Percentiles rank a stretch among this genome's conserved stretches.
Conservation (phyloP, 352 stramenopile genomes). For the Pythium pyrilobum region DNA sequence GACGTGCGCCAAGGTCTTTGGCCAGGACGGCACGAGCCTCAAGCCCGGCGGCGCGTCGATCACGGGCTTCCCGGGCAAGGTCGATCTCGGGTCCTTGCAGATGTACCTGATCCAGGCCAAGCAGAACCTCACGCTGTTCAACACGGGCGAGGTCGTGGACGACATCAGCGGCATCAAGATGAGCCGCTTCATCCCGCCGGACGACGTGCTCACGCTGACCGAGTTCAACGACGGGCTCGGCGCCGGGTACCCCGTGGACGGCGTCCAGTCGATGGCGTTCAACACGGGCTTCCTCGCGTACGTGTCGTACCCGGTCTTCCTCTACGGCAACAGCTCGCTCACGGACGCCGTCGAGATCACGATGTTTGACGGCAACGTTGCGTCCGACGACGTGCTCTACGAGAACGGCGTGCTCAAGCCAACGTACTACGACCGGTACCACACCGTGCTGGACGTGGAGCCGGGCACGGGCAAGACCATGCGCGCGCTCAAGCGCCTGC, state of each 20-base stretch:
- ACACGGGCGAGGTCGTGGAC: conserved; percentile 31
- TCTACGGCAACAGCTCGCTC: conserved; percentile 52
- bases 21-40: conserved; percentile 36
- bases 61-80: conserved; percentile 41
- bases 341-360: conserved; percentile 49
- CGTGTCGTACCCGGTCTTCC: conserved; percentile 62
- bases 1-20: conserved; percentile 48
- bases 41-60: conserved; percentile 39
- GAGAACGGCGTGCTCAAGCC: conserved; percentile 38
- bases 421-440: conserved; percentile 37
- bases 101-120: conserved; percentile 45
- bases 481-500: conserved; percentile 51
- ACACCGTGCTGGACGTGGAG: conserved; percentile 66
- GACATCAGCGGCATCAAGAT: conserved; percentile 39
- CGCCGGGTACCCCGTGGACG: conserved; percentile 51
- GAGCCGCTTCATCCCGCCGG: conserved; percentile 39
- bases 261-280: conserved; percentile 62
- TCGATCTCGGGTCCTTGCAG: conserved; percentile 21
- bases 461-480: conserved; percentile 69
- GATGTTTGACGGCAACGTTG: conserved; percentile 34
- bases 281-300: conserved; percentile 62
- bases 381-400: conserved; percentile 42
- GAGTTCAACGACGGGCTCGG: conserved; percentile 29
- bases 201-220: conserved; percentile 31
- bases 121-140: conserved; percentile 46